Evolutionary conservation across 768 basidiomycete genomes (phyloP).

Genomic region (Kwoniella europaea): DNA sequence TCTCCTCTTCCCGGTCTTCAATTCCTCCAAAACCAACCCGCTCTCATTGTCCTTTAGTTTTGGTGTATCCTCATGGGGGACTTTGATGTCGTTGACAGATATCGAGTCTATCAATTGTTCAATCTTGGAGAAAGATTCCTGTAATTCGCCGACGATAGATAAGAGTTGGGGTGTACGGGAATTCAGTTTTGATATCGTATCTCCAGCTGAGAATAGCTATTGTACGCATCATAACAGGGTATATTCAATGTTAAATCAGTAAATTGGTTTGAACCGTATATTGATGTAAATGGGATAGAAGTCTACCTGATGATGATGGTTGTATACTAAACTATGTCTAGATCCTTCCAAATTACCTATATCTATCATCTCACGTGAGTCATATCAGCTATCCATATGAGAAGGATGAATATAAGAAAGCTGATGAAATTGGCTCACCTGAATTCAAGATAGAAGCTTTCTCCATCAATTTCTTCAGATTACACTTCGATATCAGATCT

Average conservation of each 20-base stretch:
- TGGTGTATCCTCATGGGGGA: background rate
- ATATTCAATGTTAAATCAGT: background rate
- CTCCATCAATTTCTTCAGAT: constrained; percentile 49
- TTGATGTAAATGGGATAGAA: background rate
- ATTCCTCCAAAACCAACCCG: background rate
- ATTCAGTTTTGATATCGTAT: constrained; percentile 55
- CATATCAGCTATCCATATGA: background rate
- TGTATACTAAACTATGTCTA: constrained; percentile 54
- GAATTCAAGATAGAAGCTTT: constrained; percentile 36
- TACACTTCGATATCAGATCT: constrained; percentile 43
- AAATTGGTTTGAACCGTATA: background rate
- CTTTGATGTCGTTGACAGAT: constrained; percentile 26
- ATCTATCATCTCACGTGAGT: constrained; percentile 29
- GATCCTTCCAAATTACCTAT: constrained; percentile 52
- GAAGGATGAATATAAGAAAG: too few relatives aligned
- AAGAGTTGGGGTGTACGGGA: constrained; percentile 55
- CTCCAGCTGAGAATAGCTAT: constrained; percentile 56
- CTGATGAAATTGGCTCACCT: constrained; percentile 31
- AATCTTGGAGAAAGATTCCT: constrained; percentile 54
- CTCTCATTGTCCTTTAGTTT: background rate
- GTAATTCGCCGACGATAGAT: constrained; percentile 50
- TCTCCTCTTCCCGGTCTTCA: constrained; percentile 19
- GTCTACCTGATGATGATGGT: constrained; percentile 57
- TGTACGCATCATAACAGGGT: background rate
- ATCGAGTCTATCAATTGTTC: constrained; percentile 50